Base-by-base conservation (phyloP, 768 basidiomycete species). In the Tylopilus cervinicoccineus region DNA sequence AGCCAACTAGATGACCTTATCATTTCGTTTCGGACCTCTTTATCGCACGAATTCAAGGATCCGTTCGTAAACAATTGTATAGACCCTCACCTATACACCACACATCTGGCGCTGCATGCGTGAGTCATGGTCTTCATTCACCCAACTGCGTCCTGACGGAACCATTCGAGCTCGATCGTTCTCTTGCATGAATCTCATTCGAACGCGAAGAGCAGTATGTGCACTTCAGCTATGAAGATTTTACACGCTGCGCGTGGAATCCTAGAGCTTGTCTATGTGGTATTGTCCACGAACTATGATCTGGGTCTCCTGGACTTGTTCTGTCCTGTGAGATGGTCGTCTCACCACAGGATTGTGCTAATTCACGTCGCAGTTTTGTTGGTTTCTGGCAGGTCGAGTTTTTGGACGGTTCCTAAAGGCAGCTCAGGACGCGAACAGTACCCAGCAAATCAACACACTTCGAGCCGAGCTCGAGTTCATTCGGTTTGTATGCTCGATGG, bases 141-240 rank as follows among this genome's bases (percentile, higher is more conserved):
- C 65, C 70, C 2, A 73, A 68, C 70, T 71, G n/a, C 69, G 76
- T 64, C 53, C 70, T 63, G 8, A 38, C 16, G 39, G 38, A 22
- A 40, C 13, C n/a, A n/a, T 56, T 27, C 38, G 54, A 90, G 88
- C 12, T 78, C 84, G 6, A 78, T 70, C 13, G 83, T 90, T 43
- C 70, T 88, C 17, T 67, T 90, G 34, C 88, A 89, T 56, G 88
- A 90, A 53, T 84, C 86, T 4, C 86, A 88, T 58, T 85, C 86
- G 16, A 76, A 79, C 50, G 71, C 84, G 39, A 71, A 72, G 22
- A 70, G 66, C 38, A 72, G 74, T 16, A 78, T 78, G 29, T 89
- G 86, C 55, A 72, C 80, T 34, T 88, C 85, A 34, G 82, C 86
- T 13, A 72, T 81, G 55, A 84, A 80, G 58, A 81, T 88, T 26